Evolutionary conservation across 2,329 filamentous ascomycete genomes (phyloP), one percentile per base, ranked within the genome.

Genomic region (Botrytis galanthina): DNA sequence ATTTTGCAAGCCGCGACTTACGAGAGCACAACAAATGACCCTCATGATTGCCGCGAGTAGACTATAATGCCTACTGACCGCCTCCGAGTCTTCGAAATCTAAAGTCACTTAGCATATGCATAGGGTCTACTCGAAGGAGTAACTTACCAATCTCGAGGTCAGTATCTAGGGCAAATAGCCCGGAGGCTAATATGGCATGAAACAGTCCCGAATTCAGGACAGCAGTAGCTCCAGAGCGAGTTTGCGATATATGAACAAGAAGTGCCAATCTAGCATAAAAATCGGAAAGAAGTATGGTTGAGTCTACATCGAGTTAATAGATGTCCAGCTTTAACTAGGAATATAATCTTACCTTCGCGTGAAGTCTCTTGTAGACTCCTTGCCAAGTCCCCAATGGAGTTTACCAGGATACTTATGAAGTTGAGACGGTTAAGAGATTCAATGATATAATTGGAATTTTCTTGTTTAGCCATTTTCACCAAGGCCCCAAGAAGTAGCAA

Each of bases 161-260:
- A 0, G 96, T 96, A 81, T 99, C 96, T 20, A 93, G 92, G 14
- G 90, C 86, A 81, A 98, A 99, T 35, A 98, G 87, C n/a, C 90
- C 89, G 0, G 94, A 97, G 73, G 92, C 89, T 75, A 92, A 92
- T 42, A 98, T 85, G 0, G 93, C 88, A 62, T 91, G 88, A 84
- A 99, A 95, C 8, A 99, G 87, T 75, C 95, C 95, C 14, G 93
- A 93, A 79, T 97, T 94, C 60, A 98, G 86, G n/a, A 98, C 90
- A 76, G 93, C 90, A 73, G 91, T 92, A 64, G 96, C 95, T 42
- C 96, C 97, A n/a, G 88, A 85, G 73, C 92, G 91, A 1, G 92
- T 95, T 81, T 97, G 93, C 72, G 92, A 92, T 70, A 98, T 88
- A 76, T 94, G 91, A 37, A 97, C 87, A 39, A 99, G 88, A 26